phyloP scores from a whole-genome alignment of 2,329 filamentous ascomycete genomes.

The Dothistroma septosporum region DNA sequence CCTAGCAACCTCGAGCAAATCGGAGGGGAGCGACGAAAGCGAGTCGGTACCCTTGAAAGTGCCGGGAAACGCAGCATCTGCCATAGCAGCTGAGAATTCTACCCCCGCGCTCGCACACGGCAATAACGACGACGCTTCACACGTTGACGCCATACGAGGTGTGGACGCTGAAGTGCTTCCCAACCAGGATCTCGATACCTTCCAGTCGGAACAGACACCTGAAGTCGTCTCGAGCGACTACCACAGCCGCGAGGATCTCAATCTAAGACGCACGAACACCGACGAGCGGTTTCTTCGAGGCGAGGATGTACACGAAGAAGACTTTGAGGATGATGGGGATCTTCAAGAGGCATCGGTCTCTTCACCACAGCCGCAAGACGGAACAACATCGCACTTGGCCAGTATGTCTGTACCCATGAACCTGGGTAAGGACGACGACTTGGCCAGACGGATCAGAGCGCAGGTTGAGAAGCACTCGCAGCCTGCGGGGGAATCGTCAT shows the following conservation, averaged over 20 bases:
- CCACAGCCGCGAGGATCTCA: not conserved
- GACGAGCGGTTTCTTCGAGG: constrained; percentile 8
- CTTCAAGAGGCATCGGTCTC: no score
- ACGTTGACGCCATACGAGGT: constrained; percentile 4
- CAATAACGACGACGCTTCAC: constrained; percentile 1
- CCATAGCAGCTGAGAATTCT: constrained; percentile 16
- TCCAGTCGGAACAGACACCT: not conserved
- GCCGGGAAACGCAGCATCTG: constrained; percentile 11
- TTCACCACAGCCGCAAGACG: not conserved
- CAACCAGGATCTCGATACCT: not conserved
- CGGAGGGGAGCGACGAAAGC: not conserved
- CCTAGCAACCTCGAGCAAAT: not conserved
- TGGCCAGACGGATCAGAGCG: constrained; percentile 6
- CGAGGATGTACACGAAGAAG: constrained; percentile 12
- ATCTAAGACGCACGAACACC: not conserved
- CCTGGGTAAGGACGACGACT: not conserved
- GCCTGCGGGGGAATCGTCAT: not conserved
- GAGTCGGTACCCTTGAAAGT: constrained; percentile 5
- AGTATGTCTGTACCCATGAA: not conserved
- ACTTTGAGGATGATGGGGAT: constrained; percentile 6
- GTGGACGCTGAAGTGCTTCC: constrained; percentile 4
- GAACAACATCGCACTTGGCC: not conserved
- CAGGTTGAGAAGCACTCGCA: constrained; percentile 5
- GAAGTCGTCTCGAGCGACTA: not conserved
- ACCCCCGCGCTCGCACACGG: constrained; percentile 13